phyloP scores from a whole-genome alignment of 306 rosid species.

The Trifolium repens region DNA sequence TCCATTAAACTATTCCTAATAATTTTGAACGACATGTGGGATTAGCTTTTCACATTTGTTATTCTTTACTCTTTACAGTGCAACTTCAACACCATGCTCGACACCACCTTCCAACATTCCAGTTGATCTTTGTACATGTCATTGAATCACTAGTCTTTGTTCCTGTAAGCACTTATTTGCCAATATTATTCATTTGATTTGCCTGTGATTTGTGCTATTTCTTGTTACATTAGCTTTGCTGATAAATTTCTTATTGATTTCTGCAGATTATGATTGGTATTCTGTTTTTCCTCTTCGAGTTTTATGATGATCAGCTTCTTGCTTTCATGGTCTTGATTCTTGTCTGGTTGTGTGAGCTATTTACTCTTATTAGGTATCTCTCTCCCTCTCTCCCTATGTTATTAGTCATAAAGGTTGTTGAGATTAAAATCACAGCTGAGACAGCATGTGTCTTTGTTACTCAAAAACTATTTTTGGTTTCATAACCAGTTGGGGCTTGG shows the following conservation, averaged over 20 bases:
- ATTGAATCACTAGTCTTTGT: conserved; percentile 98
- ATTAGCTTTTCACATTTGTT: conserved; percentile 43
- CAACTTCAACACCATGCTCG: conserved; percentile 99
- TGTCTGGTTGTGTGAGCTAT: conserved; percentile 97
- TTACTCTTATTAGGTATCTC: conserved; percentile 84
- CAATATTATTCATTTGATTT: conserved; percentile 20
- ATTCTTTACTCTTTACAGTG: conserved; percentile 66
- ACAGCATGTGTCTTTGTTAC: conserved; percentile 30
- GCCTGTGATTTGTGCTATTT: conserved; percentile 19
- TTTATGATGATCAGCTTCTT: conserved; percentile 91
- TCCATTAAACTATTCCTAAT: background rate
- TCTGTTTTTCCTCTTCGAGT: conserved; percentile 94
- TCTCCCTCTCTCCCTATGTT: conserved; percentile 36
- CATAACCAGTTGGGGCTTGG: conserved; percentile 22
- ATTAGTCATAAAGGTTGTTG: conserved; percentile 20
- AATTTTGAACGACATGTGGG: conserved; percentile 3
- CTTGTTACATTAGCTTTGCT: conserved; percentile 25
- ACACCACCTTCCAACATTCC: conserved; percentile 95
- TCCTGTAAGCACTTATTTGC: conserved; percentile 65
- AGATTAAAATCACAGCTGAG: conserved; percentile 29
- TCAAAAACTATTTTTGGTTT: conserved; percentile 16
- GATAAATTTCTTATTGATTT: conserved; percentile 38
- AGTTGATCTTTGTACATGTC: conserved; percentile 95
- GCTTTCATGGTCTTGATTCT: conserved; percentile 97
- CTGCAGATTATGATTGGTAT: conserved; percentile 99